These are phyloP conservation scores for Penicillium vulpinum DNA, from an alignment of 2,329 filamentous ascomycete species.

Conservation along the genomic window DNA sequence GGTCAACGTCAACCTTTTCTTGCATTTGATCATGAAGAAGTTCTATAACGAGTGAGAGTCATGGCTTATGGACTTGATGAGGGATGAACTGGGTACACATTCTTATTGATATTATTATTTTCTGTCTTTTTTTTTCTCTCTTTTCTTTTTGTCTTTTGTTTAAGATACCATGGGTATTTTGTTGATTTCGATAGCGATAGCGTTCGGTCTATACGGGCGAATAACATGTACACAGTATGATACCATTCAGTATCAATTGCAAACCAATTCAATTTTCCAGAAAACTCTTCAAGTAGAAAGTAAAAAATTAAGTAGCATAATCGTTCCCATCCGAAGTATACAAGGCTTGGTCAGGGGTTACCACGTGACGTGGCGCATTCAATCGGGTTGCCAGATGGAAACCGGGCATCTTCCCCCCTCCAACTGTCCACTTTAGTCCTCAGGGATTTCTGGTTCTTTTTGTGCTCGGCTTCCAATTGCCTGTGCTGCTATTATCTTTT, in stretches of 20 bases:
- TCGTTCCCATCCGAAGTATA: slow-evolving; percentile 10
- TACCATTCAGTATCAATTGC: slow-evolving; percentile 4
- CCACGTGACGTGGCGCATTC: slow-evolving; percentile 35
- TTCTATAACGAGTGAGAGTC: slow-evolving; percentile 67
- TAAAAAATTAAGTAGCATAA: background rate
- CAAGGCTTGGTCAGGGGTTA: slow-evolving; percentile 28
- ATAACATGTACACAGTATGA: slow-evolving; percentile 28
- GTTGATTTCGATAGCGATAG: slow-evolving; percentile 25
- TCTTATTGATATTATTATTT: slow-evolving; percentile 21
- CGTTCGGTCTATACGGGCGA: slow-evolving; percentile 17
- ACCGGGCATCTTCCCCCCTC: slow-evolving; percentile 18
- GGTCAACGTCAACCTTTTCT: slow-evolving; percentile 92
- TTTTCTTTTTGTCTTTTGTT: slow-evolving; percentile 14
- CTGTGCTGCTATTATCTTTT: slow-evolving; percentile 1
- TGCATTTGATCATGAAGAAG: slow-evolving; percentile 98
- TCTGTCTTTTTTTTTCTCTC: slow-evolving; percentile 15
- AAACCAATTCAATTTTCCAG: background rate
- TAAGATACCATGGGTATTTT: slow-evolving; percentile 29
- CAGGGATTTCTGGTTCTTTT: slow-evolving; percentile 16
- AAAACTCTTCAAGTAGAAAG: background rate
- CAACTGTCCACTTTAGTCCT: slow-evolving; percentile 16
- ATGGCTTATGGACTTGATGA: slow-evolving; percentile 23
- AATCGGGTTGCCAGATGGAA: slow-evolving; percentile 31
- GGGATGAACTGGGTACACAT: slow-evolving; percentile 21
- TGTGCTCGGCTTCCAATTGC: slow-evolving; percentile 14